Evolutionary conservation across 164 flowering plant species (phyloP), one percentile per base, ranked within the genome.

Genomic region (Vitis amurensis): DNA sequence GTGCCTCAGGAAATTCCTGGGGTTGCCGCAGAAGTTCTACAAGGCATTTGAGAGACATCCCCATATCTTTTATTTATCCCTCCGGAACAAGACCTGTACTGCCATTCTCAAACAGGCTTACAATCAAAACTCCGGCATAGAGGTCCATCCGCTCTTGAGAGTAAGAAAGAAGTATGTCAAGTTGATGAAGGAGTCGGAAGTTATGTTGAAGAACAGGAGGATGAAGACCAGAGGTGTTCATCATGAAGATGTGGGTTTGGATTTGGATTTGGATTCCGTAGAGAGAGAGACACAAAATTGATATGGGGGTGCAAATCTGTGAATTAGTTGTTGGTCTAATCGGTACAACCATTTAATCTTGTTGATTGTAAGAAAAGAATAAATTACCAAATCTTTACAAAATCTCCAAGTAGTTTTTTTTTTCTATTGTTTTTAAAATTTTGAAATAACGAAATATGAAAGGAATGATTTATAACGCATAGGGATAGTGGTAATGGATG

Each of bases 61-160:
- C 1, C 84, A 87, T 63, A 80, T 92, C 16, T 92, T 94, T 71
- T 92, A 92, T 74, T 69, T 94, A 67, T 94, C 97, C n/a, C 62
- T 87, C 68, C 86, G 58, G 87, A 86, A 87, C 78, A 86, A 83
- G 67, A 92, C 90, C 5, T 87, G 97, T 78, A 86, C 95, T 1
- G 97, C 80, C 0, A 87, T 91, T 68, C 85, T 94, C 19, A 94
- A 92, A 70, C 95, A 94, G 81, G 87, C 94, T 66, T 91, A 84
- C 64, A 44, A 67, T 49, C 82, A 79, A 61, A 74, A 74, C 12
- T 72, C 77, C 3, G 74, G 80, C 2, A 85, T 91, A 49, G 86
- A 87, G 52, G 61, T 65, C 10, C 98, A 92, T 83, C 97, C 97
- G 1, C 68, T 94, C 9, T 74, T 84, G 61, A 73, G 61, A 3